phyloP scores from a whole-genome alignment of 2,329 filamentous ascomycete species.

The Apiospora malaysiana region DNA sequence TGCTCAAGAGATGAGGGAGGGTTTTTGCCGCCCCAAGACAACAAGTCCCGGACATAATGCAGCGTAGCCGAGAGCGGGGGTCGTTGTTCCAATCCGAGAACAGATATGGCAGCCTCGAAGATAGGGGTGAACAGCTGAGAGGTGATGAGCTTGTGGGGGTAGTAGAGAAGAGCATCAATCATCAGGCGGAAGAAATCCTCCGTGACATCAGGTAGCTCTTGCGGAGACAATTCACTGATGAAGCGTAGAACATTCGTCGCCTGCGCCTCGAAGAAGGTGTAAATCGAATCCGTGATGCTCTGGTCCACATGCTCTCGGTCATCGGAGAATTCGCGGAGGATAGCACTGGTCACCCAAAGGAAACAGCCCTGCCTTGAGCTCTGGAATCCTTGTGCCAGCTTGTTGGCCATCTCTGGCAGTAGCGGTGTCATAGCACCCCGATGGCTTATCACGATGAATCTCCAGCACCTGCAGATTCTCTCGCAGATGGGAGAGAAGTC shows the following conservation, averaged over 20 bases:
- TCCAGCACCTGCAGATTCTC: slow-evolving; percentile 92
- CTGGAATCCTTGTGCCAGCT: slow-evolving; percentile 84
- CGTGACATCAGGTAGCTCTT: slow-evolving; percentile 81
- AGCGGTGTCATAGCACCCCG: slow-evolving; percentile 86
- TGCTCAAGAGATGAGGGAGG: slow-evolving; percentile 63
- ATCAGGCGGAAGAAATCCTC: slow-evolving; percentile 96
- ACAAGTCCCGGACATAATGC: slow-evolving; percentile 89
- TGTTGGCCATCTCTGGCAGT: slow-evolving; percentile 84
- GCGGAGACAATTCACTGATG: slow-evolving; percentile 79
- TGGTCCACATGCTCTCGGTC: slow-evolving; percentile 84
- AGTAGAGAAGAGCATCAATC: slow-evolving; percentile 91
- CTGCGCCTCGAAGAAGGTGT: slow-evolving; percentile 93
- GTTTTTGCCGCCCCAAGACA: slow-evolving; percentile 85
- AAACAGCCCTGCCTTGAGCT: slow-evolving; percentile 92
- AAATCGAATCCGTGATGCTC: slow-evolving; percentile 85
- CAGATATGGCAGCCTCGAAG: slow-evolving; percentile 84
- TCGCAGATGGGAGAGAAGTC: slow-evolving; percentile 89
- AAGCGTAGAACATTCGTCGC: slow-evolving; percentile 87
- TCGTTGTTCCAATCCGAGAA: slow-evolving; percentile 86
- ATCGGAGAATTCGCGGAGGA: slow-evolving; percentile 93
- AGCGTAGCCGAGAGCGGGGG: slow-evolving; percentile 90
- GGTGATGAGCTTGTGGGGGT: slow-evolving; percentile 81
- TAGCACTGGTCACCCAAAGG: slow-evolving; percentile 96
- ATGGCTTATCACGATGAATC: slow-evolving; percentile 96
- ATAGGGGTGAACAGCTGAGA: slow-evolving; percentile 82